Conservation (phyloP, 352 stramenopile species). For the Globisporangium polare region DNA sequence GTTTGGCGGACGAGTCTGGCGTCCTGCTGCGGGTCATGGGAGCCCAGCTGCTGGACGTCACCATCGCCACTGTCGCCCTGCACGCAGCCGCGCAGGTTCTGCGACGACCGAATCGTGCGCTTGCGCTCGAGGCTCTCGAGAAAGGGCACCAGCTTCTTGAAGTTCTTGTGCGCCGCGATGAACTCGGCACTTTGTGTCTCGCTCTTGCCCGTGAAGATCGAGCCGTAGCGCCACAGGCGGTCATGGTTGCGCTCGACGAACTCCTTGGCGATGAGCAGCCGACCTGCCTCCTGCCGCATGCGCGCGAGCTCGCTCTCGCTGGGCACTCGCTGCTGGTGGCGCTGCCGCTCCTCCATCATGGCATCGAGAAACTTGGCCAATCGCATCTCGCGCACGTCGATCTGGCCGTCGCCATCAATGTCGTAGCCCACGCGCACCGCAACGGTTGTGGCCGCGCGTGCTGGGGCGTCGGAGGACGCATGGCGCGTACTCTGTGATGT, state of each 20-base stretch:
- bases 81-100: conserved; percentile 38
- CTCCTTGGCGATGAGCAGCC: conserved; percentile 60
- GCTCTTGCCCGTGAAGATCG: conserved; percentile 59
- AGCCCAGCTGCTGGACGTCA: neutral
- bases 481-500: neutral
- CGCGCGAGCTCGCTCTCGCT: conserved; percentile 34
- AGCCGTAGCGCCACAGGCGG: conserved; percentile 58
- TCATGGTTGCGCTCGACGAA: conserved; percentile 68
- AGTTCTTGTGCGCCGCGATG: conserved; percentile 63
- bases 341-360: conserved; percentile 37
- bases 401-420: conserved; percentile 59
- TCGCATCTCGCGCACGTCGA: conserved; percentile 67
- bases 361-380: conserved; percentile 58
- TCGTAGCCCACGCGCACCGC: conserved; percentile 34
- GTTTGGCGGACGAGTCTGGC: conserved; percentile 24
- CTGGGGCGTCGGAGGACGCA: neutral
- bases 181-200: conserved; percentile 55
- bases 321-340: conserved; percentile 4
- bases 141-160: conserved; percentile 58
- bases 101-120: conserved; percentile 52
- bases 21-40: conserved; percentile 8
- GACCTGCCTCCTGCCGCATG: conserved; percentile 49
- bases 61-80: conserved; percentile 1
- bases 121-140: conserved; percentile 59
- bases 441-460: neutral